phyloP scores from a whole-genome alignment of 257 asterid species.

The Misopates orontium region DNA sequence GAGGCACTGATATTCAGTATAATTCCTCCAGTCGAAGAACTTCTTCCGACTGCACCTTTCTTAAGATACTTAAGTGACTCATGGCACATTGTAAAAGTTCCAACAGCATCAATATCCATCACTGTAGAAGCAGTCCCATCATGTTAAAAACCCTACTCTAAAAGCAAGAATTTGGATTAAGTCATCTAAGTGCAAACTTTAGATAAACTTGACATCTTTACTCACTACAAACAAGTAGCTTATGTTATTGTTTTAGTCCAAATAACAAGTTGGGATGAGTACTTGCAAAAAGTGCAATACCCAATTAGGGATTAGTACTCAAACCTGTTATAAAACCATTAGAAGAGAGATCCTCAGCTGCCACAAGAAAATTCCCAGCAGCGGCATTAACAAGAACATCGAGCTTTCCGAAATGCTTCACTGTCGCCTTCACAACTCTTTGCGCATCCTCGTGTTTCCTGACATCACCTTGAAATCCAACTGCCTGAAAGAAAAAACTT shows the following conservation, averaged over 20 bases:
- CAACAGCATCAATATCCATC: slow-evolving; percentile 87
- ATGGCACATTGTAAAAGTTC: slow-evolving; percentile 93
- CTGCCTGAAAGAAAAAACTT: slow-evolving; percentile 50
- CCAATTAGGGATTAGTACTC: no score
- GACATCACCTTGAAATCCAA: slow-evolving; percentile 88
- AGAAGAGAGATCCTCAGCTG: slow-evolving; percentile 90
- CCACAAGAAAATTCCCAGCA: slow-evolving; percentile 86
- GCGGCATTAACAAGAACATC: slow-evolving; percentile 93
- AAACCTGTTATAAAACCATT: slow-evolving; percentile 88
- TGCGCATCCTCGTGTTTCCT: slow-evolving; percentile 73
- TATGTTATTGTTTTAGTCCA: no score
- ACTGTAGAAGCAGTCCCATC: slow-evolving; percentile 38
- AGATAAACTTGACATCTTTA: no score
- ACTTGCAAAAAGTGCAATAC: no score
- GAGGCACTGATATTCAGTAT: slow-evolving; percentile 81
- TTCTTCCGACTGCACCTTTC: slow-evolving; percentile 65
- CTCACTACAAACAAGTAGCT: no score
- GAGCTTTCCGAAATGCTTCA: slow-evolving; percentile 75
- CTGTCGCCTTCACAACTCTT: slow-evolving; percentile 72
- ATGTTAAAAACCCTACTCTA: not conserved
- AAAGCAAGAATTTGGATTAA: no score
- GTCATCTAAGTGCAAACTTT: no score
- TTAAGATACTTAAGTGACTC: slow-evolving; percentile 70
- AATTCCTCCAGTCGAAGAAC: slow-evolving; percentile 54
- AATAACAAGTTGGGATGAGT: no score